Percentiles rank a stretch among this genome's conserved stretches.
These are phyloP conservation scores for Dissophora globulifera DNA, from an alignment of 192 early-diverging fungal genomes.

Conservation along the genomic window DNA sequence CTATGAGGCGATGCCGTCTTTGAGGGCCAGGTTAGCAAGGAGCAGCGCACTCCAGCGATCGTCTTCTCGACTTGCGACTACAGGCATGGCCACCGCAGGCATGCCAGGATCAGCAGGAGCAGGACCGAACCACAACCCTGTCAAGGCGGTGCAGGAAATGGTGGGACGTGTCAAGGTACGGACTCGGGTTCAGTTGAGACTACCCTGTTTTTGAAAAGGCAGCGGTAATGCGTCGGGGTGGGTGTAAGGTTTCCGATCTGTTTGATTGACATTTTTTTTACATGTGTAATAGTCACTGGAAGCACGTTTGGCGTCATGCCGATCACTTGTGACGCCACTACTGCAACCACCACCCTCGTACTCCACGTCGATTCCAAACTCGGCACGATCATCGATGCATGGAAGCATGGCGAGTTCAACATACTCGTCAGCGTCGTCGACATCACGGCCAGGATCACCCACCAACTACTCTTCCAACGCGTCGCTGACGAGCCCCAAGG, in stretches of 20 bases:
- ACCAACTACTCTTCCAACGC: constrained; percentile 2
- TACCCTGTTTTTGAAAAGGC: neutral
- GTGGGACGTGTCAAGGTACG: constrained; percentile 78
- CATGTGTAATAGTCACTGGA: constrained; percentile 66
- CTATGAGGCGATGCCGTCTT: constrained; percentile 48
- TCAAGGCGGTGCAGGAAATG: constrained; percentile 79
- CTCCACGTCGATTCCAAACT: constrained; percentile 41
- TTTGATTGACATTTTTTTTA: constrained; percentile 6
- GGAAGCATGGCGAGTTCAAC: constrained; percentile 15
- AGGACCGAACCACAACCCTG: constrained; percentile 59
- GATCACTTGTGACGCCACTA: constrained; percentile 79
- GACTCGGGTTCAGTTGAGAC: neutral
- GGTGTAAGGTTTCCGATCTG: no score
- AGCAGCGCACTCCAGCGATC: constrained; percentile 34
- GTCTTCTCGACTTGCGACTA: constrained; percentile 4
- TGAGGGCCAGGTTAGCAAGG: constrained; percentile 39
- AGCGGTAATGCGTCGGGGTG: no score
- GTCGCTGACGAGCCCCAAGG: constrained; percentile 12
- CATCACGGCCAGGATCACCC: constrained; percentile 26
- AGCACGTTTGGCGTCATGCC: constrained; percentile 76
- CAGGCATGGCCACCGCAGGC: neutral
- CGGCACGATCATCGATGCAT: constrained; percentile 28
- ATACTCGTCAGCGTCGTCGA: neutral
- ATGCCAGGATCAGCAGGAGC: neutral
- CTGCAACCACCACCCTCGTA: constrained; percentile 67